Evolutionary conservation across 495 filamentous ascomycete species (phyloP).

Genomic region (Margaritispora aquatica): DNA sequence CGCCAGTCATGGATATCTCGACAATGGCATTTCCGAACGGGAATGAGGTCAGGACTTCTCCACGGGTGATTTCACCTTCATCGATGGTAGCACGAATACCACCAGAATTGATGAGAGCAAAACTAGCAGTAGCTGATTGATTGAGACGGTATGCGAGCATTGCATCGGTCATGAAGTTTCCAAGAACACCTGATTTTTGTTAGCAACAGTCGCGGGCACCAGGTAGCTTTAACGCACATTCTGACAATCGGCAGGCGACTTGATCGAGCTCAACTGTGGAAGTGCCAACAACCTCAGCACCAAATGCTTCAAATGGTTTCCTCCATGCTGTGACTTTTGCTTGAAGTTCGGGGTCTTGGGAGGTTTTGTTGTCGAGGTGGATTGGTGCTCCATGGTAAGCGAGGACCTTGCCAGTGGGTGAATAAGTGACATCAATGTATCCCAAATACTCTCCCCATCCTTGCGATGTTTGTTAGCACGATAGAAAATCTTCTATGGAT

Average conservation of each 20-base stretch:
- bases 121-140: conserved; percentile 27
- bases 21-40: conserved; percentile 53
- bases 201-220: background rate
- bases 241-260: conserved; percentile 39
- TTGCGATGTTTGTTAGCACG: conserved; percentile 13
- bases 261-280: conserved; percentile 43
- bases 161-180: conserved; percentile 30
- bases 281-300: conserved; percentile 38
- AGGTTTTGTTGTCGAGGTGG: conserved; percentile 46
- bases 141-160: conserved; percentile 46
- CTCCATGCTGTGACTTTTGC: conserved; percentile 44
- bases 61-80: conserved; percentile 42
- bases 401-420: conserved; percentile 43
- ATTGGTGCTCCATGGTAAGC: conserved; percentile 50
- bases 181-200: conserved; percentile 17
- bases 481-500: background rate
- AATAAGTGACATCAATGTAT: conserved; percentile 52
- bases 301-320: conserved; percentile 43
- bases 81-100: conserved; percentile 52
- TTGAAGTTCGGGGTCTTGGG: conserved; percentile 44
- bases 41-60: conserved; percentile 48
- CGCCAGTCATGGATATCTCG: conserved; percentile 36
- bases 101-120: conserved; percentile 49
- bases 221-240: conserved; percentile 26
- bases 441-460: conserved; percentile 56